A percentile compares a stretch with the other conserved stretches of the same genome.
Evolutionary conservation across 2,329 filamentous ascomycete genomes (phyloP).

Genomic region (Pleomassaria siparia): DNA sequence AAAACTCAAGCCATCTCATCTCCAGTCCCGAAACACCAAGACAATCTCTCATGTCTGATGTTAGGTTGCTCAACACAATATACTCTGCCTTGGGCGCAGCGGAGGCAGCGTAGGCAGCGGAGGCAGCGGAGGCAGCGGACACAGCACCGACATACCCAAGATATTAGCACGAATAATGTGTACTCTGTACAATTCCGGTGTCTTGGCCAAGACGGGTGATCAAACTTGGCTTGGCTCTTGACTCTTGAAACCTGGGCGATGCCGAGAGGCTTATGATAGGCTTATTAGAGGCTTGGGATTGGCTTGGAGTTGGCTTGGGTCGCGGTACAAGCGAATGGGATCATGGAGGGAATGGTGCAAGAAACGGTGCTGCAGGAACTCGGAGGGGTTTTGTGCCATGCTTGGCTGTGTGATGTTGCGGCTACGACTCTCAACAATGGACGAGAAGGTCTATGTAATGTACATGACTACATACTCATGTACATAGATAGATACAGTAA

Average conservation of each 20-base stretch:
- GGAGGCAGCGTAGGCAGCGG: no score
- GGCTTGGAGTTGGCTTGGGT: no score
- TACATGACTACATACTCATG: no score
- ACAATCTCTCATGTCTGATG: no score
- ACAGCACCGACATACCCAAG: neutral
- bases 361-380: slow-evolving; percentile 2
- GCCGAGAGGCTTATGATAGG: slow-evolving; percentile 4
- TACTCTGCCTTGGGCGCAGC: neutral
- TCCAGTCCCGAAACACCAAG: no score
- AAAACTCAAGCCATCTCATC: no score
- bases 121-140: no score
- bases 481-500: no score
- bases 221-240: slow-evolving; percentile 2
- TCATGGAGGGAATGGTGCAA: neutral
- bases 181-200: neutral
- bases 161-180: neutral
- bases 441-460: no score
- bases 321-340: no score
- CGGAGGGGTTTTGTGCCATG: slow-evolving; percentile 4
- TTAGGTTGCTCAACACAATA: no score
- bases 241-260: slow-evolving; percentile 28
- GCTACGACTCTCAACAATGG: neutral
- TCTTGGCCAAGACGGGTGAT: slow-evolving; percentile 1
- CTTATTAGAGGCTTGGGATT: slow-evolving; percentile 1
- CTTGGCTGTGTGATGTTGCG: slow-evolving; percentile 14